These are phyloP conservation scores for Lumnitzera littorea DNA, from an alignment of 345 rosid genomes.

Conservation along the genomic window DNA sequence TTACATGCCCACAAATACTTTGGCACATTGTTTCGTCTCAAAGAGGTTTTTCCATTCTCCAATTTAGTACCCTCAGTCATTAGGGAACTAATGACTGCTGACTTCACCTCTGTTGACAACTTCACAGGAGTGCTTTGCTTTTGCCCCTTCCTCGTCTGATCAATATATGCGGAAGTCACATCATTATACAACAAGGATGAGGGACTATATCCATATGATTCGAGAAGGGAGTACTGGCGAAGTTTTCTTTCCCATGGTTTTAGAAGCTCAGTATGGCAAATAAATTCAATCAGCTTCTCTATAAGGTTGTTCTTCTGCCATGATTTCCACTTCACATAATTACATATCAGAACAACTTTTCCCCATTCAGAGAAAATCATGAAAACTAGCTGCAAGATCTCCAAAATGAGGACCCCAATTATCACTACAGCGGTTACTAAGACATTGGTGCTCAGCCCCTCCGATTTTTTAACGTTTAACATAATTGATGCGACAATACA, in stretches of 20 bases:
- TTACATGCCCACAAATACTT: not conserved
- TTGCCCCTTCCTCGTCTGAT: not conserved
- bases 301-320: not conserved
- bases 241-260: conserved; percentile 10
- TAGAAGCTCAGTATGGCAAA: not conserved
- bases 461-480: not conserved
- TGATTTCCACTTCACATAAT: not conserved
- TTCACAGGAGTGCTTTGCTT: not conserved
- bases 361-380: not conserved
- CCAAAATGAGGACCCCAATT: not conserved
- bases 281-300: not conserved
- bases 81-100: not conserved
- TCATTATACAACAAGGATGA: not conserved
- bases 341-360: not conserved
- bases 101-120: not conserved
- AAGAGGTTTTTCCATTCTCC: too few relatives aligned
- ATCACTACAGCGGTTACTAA: not conserved
- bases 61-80: not conserved
- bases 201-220: conserved; percentile 2
- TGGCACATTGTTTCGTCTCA: not conserved
- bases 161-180: not conserved
- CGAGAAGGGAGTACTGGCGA: not conserved
- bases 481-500: too few relatives aligned
- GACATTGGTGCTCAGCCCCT: too few relatives aligned
- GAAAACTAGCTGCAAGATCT: not conserved